A percentile compares a stretch with the other conserved stretches of the same genome.
phyloP scores from a whole-genome alignment of 2,329 filamentous ascomycete species.

The Botrytis pseudocinerea region DNA sequence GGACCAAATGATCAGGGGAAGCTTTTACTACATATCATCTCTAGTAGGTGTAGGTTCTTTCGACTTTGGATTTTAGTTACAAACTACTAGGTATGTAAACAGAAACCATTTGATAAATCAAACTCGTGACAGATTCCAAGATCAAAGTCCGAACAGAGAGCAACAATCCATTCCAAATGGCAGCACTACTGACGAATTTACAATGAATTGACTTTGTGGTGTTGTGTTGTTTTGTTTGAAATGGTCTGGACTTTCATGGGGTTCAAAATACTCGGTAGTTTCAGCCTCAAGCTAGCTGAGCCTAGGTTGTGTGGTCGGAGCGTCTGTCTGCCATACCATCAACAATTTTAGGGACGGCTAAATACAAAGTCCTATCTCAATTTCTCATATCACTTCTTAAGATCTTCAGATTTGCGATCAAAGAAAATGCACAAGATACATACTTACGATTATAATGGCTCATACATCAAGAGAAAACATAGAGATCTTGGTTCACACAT shows the following conservation, averaged over 20 bases:
- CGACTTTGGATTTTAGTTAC: neutral
- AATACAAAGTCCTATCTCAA: neutral
- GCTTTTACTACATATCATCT: neutral
- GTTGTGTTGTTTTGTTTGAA: neutral
- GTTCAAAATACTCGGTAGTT: neutral
- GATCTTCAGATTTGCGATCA: neutral
- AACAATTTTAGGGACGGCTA: neutral
- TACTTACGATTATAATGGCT: conserved; percentile 27
- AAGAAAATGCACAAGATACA: conserved; percentile 2
- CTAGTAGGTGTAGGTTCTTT: neutral
- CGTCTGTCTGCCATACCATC: neutral
- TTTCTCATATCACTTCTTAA: too few species aligned
- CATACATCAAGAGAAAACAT: conserved; percentile 32
- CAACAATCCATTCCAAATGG: neutral
- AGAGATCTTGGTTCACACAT: conserved; percentile 41
- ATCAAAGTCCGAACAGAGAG: neutral
- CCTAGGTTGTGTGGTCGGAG: neutral
- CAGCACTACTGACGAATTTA: neutral
- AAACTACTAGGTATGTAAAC: neutral
- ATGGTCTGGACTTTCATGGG: neutral
- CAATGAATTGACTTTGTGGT: neutral
- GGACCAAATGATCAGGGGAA: neutral
- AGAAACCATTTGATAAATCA: neutral
- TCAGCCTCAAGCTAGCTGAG: neutral
- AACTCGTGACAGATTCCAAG: neutral